phyloP scores from a whole-genome alignment of 352 stramenopile genomes.

The Aphanomyces euteiches region DNA sequence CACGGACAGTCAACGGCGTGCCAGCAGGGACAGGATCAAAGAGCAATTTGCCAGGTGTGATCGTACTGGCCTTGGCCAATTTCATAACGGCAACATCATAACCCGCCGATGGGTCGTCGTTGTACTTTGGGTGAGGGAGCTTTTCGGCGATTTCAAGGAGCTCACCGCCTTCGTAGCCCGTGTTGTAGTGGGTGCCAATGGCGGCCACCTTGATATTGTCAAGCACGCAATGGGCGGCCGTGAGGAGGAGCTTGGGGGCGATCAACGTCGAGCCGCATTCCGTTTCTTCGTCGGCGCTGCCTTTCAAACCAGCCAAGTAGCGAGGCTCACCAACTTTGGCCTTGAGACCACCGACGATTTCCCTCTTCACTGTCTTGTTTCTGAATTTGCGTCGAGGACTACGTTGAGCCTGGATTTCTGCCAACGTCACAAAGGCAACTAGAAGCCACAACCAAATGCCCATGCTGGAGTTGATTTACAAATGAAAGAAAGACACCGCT shows the following conservation, averaged over 20 bases:
- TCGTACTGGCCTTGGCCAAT: slow-evolving; percentile 40
- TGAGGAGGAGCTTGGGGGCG: slow-evolving; percentile 56
- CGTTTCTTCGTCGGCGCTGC: slow-evolving; percentile 35
- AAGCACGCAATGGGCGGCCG: slow-evolving; percentile 51
- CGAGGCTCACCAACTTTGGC: slow-evolving; percentile 30
- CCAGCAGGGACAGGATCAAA: slow-evolving; percentile 41
- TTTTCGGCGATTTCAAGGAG: slow-evolving; percentile 46
- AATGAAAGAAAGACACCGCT: too few species aligned
- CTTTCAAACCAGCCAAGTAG: slow-evolving; percentile 47
- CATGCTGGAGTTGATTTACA: too few species aligned
- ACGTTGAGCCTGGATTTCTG: too few species aligned
- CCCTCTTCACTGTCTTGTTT: background rate
- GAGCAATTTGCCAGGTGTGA: slow-evolving; percentile 39
- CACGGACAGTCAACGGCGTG: slow-evolving; percentile 38
- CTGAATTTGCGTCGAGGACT: too few species aligned
- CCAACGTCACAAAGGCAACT: too few species aligned
- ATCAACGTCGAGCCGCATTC: slow-evolving; percentile 66
- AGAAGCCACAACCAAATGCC: too few species aligned
- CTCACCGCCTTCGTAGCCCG: slow-evolving; percentile 42
- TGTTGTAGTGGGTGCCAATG: slow-evolving; percentile 53
- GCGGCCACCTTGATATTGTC: slow-evolving; percentile 43
- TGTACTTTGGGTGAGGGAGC: slow-evolving; percentile 50
- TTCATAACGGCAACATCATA: slow-evolving; percentile 59
- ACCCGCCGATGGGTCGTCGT: slow-evolving; percentile 37
- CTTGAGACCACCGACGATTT: background rate